phyloP scores from a whole-genome alignment of 805 yeast species.

The Pichia occidentalis region DNA sequence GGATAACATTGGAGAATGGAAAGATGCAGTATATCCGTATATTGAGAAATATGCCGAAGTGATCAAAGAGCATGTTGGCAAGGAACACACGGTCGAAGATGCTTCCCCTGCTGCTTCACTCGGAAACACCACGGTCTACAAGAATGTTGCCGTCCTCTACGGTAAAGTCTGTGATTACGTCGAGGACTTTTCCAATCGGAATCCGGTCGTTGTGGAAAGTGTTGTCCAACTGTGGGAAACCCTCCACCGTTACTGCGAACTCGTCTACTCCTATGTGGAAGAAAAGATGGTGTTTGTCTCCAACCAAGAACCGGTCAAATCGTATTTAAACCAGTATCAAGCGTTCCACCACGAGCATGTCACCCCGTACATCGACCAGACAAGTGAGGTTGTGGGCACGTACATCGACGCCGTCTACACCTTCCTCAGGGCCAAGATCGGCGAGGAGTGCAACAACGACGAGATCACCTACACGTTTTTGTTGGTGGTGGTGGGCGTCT shows the following conservation, averaged over 20 bases:
- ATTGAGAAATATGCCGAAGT: slow-evolving; percentile 1
- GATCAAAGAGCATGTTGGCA: neutral
- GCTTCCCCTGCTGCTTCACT: neutral
- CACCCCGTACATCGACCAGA: slow-evolving; percentile 4
- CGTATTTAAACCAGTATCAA: neutral
- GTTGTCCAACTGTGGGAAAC: neutral
- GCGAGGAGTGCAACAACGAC: neutral
- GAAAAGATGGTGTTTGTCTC: neutral
- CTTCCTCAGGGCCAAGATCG: neutral
- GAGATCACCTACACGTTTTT: slow-evolving; percentile 8
- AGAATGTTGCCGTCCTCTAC: neutral
- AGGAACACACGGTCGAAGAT: slow-evolving; percentile 4
- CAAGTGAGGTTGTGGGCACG: neutral
- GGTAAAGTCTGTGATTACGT: neutral
- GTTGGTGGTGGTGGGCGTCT: slow-evolving; percentile 12
- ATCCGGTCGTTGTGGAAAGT: neutral
- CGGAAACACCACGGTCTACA: neutral
- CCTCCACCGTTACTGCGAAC: neutral
- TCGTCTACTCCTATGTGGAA: neutral
- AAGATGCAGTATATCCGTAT: neutral
- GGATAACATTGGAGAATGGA: neutral
- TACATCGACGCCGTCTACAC: neutral
- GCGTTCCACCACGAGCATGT: slow-evolving; percentile 1
- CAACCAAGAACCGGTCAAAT: neutral
- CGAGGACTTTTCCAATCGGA: neutral